phyloP scores from a whole-genome alignment of 495 filamentous ascomycete genomes.

The Aspergillus leporis region DNA sequence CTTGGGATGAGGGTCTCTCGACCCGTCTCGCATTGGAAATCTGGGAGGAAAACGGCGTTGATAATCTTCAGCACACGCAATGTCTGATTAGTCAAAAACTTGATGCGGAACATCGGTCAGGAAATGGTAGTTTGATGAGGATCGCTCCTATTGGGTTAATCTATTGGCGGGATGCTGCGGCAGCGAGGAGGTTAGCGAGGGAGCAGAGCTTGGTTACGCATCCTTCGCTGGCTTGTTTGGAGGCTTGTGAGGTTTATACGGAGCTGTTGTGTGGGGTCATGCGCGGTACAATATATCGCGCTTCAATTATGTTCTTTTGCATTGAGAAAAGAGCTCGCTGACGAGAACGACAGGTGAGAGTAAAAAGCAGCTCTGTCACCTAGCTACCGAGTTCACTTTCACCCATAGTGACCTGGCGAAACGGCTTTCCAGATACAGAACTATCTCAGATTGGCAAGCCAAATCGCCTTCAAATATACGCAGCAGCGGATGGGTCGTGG shows the following conservation, averaged over 20 bases:
- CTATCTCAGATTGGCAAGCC: conserved; percentile 21
- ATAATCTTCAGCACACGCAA: conserved; percentile 13
- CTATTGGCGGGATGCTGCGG: conserved; percentile 22
- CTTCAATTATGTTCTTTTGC: too few species aligned
- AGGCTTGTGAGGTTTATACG: conserved; percentile 46
- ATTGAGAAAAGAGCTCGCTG: background rate
- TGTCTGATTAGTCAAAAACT: conserved; percentile 13
- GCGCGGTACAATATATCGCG: conserved; percentile 24
- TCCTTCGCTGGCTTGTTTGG: conserved; percentile 38
- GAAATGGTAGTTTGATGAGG: conserved; percentile 52
- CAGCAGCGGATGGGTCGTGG: conserved; percentile 47
- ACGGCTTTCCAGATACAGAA: conserved; percentile 22
- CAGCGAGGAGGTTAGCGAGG: conserved; percentile 29
- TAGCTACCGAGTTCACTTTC: conserved; percentile 20
- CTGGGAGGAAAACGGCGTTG: conserved; percentile 27
- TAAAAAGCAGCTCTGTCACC: conserved; percentile 21
- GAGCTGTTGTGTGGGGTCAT: conserved; percentile 26
- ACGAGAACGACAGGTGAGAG: conserved; percentile 14
- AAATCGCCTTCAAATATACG: conserved; percentile 23
- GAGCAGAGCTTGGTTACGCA: conserved; percentile 38
- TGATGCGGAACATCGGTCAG: conserved; percentile 24
- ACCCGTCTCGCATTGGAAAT: conserved; percentile 35
- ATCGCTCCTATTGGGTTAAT: conserved; percentile 39
- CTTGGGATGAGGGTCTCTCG: conserved; percentile 44
- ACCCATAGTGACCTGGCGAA: conserved; percentile 22